These are phyloP conservation scores for Fragosphaeria purpurea DNA, from an alignment of 2,329 filamentous ascomycete species.

Conservation along the genomic window DNA sequence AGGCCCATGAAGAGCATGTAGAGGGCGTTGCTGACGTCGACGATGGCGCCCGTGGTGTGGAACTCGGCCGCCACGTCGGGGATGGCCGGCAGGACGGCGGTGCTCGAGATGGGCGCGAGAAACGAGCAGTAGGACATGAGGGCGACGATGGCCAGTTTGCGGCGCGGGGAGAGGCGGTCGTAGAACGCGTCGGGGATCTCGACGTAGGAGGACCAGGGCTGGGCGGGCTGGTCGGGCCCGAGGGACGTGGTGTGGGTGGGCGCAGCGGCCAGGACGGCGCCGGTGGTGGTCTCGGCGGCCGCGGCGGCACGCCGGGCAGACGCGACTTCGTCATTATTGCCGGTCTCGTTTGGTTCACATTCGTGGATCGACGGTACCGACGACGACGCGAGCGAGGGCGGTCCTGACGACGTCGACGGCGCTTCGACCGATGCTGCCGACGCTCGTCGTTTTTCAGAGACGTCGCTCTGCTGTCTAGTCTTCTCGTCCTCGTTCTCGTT, in stretches of 20 bases:
- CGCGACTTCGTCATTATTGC: not conserved
- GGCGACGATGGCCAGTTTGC: conserved; percentile 58
- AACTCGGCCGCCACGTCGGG: conserved; percentile 55
- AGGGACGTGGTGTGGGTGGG: conserved; percentile 17
- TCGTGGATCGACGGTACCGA: no score
- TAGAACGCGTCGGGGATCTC: conserved; percentile 49
- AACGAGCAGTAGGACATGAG: conserved; percentile 68
- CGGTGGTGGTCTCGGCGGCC: no score
- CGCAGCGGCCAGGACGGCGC: not conserved
- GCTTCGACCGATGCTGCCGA: no score
- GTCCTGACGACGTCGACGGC: no score
- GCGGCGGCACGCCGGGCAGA: no score
- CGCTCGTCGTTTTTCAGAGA: no score
- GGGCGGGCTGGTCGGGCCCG: conserved; percentile 17
- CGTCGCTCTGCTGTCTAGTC: not conserved
- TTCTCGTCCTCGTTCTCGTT: not conserved
- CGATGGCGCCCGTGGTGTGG: conserved; percentile 48
- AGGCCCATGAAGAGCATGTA: conserved; percentile 65
- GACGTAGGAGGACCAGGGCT: conserved; percentile 20
- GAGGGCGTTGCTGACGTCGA: conserved; percentile 59
- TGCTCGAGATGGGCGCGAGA: conserved; percentile 59
- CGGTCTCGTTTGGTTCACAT: not conserved
- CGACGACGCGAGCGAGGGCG: no score
- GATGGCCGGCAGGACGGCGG: conserved; percentile 53
- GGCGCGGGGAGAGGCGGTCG: conserved; percentile 47